These are phyloP conservation scores for Penicillium sp. DNA, from an alignment of 2,329 filamentous ascomycete species.

Conservation along the genomic window DNA sequence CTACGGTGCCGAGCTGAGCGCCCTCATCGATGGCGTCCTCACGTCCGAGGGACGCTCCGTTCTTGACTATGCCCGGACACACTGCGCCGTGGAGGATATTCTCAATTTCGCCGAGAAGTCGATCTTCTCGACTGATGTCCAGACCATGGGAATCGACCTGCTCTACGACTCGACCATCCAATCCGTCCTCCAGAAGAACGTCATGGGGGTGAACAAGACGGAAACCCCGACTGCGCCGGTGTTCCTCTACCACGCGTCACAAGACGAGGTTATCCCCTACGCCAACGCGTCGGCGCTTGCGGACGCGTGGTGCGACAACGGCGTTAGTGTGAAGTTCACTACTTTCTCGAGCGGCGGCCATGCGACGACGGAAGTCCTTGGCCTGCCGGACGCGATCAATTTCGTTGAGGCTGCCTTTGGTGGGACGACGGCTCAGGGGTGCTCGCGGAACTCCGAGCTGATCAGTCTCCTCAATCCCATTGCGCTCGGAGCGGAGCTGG, in stretches of 20 bases:
- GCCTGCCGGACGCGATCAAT: constrained; percentile 17
- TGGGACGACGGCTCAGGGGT: constrained; percentile 21
- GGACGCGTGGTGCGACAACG: constrained; percentile 24
- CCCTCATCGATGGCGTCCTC: constrained; percentile 21
- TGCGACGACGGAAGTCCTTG: constrained; percentile 25
- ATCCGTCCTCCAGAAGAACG: constrained; percentile 16
- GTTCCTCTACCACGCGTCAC: constrained; percentile 27
- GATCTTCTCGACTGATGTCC: constrained; percentile 22
- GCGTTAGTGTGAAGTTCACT: constrained; percentile 25
- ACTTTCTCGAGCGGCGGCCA: constrained; percentile 26
- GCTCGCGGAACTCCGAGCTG: constrained; percentile 22
- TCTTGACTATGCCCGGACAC: constrained; percentile 14
- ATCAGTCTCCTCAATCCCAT: constrained; percentile 20
- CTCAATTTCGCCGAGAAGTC: constrained; percentile 20
- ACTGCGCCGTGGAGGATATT: constrained; percentile 21
- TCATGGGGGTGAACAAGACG: constrained; percentile 18
- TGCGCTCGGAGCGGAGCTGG: constrained; percentile 21
- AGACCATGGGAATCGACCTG: constrained; percentile 19
- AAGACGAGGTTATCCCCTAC: constrained; percentile 29
- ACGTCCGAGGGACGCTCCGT: constrained; percentile 17
- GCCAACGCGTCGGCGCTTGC: constrained; percentile 17
- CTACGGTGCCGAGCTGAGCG: constrained; percentile 23
- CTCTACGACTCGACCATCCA: constrained; percentile 16
- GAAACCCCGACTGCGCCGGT: constrained; percentile 28
- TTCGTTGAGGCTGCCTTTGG: constrained; percentile 28